A percentile compares a stretch with the other conserved stretches of the same genome.
These are phyloP conservation scores for Albophoma yamanashiensis DNA, from an alignment of 2,329 filamentous ascomycete species.

Conservation along the genomic window DNA sequence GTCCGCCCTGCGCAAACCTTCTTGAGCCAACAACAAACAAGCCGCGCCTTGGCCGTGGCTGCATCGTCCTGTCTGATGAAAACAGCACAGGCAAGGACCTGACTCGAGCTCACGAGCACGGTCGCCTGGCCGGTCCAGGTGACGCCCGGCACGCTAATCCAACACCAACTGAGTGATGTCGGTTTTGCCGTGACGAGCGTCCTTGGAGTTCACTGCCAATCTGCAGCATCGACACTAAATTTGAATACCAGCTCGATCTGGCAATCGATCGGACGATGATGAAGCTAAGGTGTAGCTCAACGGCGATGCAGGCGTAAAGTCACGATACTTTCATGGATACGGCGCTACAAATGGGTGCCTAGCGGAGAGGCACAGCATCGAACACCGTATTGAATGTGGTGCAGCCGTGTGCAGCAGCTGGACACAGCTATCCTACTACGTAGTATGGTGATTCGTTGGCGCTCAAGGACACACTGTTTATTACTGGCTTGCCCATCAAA, in stretches of 20 bases:
- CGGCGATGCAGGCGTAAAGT: too few relatives aligned
- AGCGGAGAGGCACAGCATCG: too few relatives aligned
- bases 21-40: not conserved
- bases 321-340: too few relatives aligned
- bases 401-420: too few relatives aligned
- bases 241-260: not conserved
- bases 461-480: too few relatives aligned
- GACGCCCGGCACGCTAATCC: not conserved
- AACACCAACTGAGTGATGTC: too few relatives aligned
- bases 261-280: not conserved
- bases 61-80: not conserved
- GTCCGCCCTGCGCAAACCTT: not conserved
- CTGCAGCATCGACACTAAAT: not conserved
- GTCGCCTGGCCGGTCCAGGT: not conserved
- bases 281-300: too few relatives aligned
- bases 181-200: not conserved
- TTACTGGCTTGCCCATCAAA: too few relatives aligned
- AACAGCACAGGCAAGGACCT: not conserved
- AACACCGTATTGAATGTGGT: too few relatives aligned
- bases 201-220: not conserved
- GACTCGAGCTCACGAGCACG: not conserved
- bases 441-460: too few relatives aligned
- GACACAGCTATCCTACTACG: too few relatives aligned
- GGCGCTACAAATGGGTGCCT: too few relatives aligned
- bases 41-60: not conserved